phyloP scores from a whole-genome alignment of 495 filamentous ascomycete species.

The Penicillium verhagenii region DNA sequence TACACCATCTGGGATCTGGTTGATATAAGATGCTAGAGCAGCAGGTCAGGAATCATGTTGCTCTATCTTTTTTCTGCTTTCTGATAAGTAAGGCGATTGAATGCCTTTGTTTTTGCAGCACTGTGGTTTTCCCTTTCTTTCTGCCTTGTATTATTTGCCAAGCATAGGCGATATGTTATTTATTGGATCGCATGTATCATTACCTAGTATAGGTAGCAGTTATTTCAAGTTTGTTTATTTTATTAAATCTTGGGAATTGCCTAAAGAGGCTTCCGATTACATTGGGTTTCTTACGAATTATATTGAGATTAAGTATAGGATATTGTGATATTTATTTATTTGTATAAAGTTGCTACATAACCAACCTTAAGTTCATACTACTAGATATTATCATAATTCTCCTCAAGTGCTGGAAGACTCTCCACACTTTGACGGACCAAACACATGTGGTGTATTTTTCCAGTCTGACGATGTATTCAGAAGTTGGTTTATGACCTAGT shows the following conservation, averaged over 20 bases:
- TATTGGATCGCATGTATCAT: conserved; percentile 6
- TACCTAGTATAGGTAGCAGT: not conserved
- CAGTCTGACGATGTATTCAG: too few relatives aligned
- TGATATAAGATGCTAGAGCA: not conserved
- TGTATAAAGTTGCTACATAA: too few relatives aligned
- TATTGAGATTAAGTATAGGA: too few relatives aligned
- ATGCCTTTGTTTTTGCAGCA: not conserved
- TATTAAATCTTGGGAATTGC: not conserved
- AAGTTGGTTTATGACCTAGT: not conserved
- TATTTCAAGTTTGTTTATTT: conserved; percentile 2
- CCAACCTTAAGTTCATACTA: too few relatives aligned
- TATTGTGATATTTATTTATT: too few relatives aligned
- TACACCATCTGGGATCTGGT: not conserved
- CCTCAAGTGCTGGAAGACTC: too few relatives aligned
- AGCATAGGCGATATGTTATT: conserved; percentile 10
- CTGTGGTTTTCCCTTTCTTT: not conserved
- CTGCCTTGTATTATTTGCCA: conserved; percentile 12
- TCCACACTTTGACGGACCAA: too few relatives aligned
- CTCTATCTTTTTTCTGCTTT: not conserved
- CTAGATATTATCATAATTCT: too few relatives aligned
- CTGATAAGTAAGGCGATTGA: not conserved
- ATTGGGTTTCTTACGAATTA: not conserved
- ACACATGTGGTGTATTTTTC: too few relatives aligned
- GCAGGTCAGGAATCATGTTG: not conserved
- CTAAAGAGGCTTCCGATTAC: not conserved